Evolutionary conservation across 257 asterid species (phyloP), one percentile per base, ranked within the genome.

Genomic region (Petunia secreta): DNA sequence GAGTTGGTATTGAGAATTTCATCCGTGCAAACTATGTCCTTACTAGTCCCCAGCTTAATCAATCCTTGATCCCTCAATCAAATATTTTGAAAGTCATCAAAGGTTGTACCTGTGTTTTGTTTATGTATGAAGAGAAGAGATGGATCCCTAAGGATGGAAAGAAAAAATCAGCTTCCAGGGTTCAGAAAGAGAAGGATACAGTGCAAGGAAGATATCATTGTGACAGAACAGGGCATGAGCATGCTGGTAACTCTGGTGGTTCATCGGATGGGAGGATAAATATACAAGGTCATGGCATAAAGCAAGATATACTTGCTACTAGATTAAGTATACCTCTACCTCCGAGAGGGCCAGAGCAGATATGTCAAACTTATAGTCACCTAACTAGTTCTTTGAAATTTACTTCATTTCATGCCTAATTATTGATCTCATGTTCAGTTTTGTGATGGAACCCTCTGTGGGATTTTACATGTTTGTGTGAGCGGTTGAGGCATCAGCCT

Each of bases 1-100:
- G 99, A 87, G 98, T 87, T 85, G 98, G 98, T 85, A 91, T 96
- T 77, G 99, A 96, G 89, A 94, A 91, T 89, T 96, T 94, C 88
- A 96, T 94, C 81, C 98, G 98, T 76, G 98, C 99, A 36, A 96
- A 96, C 98, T 96, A 92, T 71, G 96, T 55, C 53, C 79, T 85
- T 62, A 14, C 82, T 15, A 7, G 50, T 50, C 55, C 77, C 36
- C 11, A 11, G 62, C 62, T 50, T 73, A 34, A 73, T 44, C 34
- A 34, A 37, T 59, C 39, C 11, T 59, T 59, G 11, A 59, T 73
- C 62, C 36, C 50, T 73, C 25, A 50, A 34, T 77, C 76, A 75
- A 80, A 3, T 85, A 60, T 57, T 69, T 75, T 78, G 74, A 59
- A 80, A 80, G 81, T 86, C 80, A 79, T 84, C 66, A 44, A n/a